phyloP scores from a whole-genome alignment of 441 rosid species.

The Erysimum cheiri region DNA sequence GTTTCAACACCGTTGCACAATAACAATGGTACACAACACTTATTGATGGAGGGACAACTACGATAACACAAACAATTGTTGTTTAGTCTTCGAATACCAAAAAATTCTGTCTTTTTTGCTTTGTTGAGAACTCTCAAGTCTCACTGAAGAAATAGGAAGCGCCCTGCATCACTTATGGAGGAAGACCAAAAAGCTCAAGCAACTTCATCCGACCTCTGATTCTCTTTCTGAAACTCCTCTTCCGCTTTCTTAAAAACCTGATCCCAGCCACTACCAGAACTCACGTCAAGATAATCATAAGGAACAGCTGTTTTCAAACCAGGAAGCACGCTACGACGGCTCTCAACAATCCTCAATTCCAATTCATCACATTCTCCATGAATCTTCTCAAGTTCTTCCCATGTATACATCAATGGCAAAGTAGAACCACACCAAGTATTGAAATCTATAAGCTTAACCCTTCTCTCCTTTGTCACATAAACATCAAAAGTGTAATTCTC shows the following conservation, averaged over 20 bases:
- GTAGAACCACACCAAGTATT: slow-evolving; percentile 85
- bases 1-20: background rate
- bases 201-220: slow-evolving; percentile 42
- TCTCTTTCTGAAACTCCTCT: slow-evolving; percentile 53
- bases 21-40: background rate
- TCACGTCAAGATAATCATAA: slow-evolving; percentile 69
- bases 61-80: background rate
- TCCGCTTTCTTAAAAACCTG: slow-evolving; percentile 67
- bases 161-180: background rate
- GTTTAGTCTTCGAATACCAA: background rate
- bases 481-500: slow-evolving; percentile 73
- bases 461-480: slow-evolving; percentile 56
- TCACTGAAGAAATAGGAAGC: background rate
- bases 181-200: slow-evolving; percentile 37
- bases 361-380: slow-evolving; percentile 27
- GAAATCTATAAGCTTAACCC: slow-evolving; percentile 71
- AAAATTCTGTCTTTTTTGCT: background rate
- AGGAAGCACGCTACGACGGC: slow-evolving; percentile 64
- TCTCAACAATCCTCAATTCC: slow-evolving; percentile 70
- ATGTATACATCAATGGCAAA: slow-evolving; percentile 66
- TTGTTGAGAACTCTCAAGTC: background rate
- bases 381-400: slow-evolving; percentile 69
- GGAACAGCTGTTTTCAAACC: slow-evolving; percentile 85
- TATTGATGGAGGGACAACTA: background rate
- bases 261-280: slow-evolving; percentile 85